These are phyloP conservation scores for Jaltomata sinuosa DNA, from an alignment of 257 asterid genomes.

Conservation along the genomic window DNA sequence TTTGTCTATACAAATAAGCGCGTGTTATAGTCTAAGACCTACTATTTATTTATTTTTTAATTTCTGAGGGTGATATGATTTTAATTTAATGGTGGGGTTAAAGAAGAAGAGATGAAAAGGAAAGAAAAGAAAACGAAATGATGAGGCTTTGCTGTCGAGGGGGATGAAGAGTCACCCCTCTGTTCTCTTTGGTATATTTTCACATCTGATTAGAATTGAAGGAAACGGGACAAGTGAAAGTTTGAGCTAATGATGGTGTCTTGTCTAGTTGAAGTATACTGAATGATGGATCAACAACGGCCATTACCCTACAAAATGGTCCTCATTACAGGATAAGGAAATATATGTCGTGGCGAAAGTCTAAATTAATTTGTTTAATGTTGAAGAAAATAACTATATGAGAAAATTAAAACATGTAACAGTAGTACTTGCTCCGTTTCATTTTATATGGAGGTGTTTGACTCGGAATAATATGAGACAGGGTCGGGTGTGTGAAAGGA, in stretches of 20 bases:
- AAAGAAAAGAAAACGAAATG: conserved; percentile 3
- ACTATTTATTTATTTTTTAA: background rate
- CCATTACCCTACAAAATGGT: background rate
- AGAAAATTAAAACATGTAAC: background rate
- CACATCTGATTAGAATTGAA: conserved; percentile 1
- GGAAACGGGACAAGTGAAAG: conserved; percentile 31
- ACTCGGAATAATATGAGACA: background rate
- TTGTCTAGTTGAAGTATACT: conserved; percentile 23
- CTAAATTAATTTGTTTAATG: background rate
- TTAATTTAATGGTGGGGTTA: background rate
- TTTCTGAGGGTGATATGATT: background rate
- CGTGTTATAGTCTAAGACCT: conserved; percentile 21
- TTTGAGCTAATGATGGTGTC: conserved; percentile 49
- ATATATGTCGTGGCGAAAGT: background rate
- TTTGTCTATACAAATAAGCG: conserved; percentile 17
- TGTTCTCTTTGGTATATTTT: background rate
- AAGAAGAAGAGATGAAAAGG: background rate
- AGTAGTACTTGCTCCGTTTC: background rate
- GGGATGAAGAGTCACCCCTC: background rate
- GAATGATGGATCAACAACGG: conserved; percentile 21
- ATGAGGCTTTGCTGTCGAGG: conserved; percentile 19
- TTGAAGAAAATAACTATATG: background rate
- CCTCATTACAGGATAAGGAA: background rate
- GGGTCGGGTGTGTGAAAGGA: background rate
- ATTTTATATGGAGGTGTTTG: background rate